These are phyloP conservation scores for Trypanosoma rangeli DNA, from an alignment of 208 protist genomes.

Conservation along the genomic window DNA sequence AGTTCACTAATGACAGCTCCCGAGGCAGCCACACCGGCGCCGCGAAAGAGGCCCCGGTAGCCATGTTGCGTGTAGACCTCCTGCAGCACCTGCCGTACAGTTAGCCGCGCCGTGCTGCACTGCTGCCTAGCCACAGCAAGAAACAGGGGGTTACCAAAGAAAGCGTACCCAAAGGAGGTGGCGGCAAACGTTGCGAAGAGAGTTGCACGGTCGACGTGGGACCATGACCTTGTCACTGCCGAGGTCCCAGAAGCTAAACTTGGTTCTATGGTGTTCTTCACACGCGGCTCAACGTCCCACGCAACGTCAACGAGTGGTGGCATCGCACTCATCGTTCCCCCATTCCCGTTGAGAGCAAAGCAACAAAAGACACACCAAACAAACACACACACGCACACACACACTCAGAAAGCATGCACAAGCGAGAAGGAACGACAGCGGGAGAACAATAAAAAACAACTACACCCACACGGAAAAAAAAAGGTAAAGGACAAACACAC, in stretches of 20 bases:
- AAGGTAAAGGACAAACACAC: neutral
- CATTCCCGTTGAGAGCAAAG: neutral
- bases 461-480: neutral
- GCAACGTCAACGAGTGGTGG: slow-evolving; percentile 6
- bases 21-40: slow-evolving; percentile 52
- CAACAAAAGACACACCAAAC: slow-evolving; percentile 10
- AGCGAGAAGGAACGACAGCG: no score
- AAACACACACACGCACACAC: neutral
- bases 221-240: slow-evolving; percentile 79
- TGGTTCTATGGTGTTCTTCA: slow-evolving; percentile 14
- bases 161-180: slow-evolving; percentile 68
- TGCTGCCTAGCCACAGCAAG: slow-evolving; percentile 80
- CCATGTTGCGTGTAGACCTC: slow-evolving; percentile 53
- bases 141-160: slow-evolving; percentile 71
- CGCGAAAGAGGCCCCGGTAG: slow-evolving; percentile 62
- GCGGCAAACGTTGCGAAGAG: slow-evolving; percentile 64
- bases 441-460: no score
- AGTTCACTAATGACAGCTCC: slow-evolving; percentile 79
- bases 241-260: slow-evolving; percentile 38
- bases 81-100: slow-evolving; percentile 39
- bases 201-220: slow-evolving; percentile 62
- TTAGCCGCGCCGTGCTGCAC: slow-evolving; percentile 44
- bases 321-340: neutral
- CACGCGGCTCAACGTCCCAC: neutral
- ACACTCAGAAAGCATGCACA: neutral